Evolutionary conservation across 1,284 basidiomycete genomes (phyloP), one percentile per base, ranked within the genome.

Genomic region (Rhodotorula sp.): DNA sequence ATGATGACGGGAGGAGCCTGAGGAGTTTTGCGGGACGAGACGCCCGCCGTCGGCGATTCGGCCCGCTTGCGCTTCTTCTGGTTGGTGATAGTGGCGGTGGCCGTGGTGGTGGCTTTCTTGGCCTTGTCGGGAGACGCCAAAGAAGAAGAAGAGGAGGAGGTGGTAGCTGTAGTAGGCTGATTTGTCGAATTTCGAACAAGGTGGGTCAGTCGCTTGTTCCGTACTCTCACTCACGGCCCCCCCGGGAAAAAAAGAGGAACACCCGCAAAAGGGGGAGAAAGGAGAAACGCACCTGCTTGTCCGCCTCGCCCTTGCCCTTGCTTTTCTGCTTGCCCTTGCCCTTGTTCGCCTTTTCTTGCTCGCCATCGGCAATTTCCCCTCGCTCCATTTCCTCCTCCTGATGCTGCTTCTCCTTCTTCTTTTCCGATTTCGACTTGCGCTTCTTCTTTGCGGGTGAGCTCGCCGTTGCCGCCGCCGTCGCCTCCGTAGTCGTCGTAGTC

Each of bases 11-110:
- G n/a, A n/a, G n/a, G n/a, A n/a, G 51, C 24, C 51, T 46, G 10
- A 10, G 45, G 45, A 18, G 45, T 46, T 46, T 18, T 18, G 45
- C 12, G 12, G 45, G 45, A 17, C 42, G 56, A 7, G 18, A n/a
- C n/a, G n/a, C n/a, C 46, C 17, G 68, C 57, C 4, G 18, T 48
- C 22, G 64, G 55, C n/a, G 66, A 68, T 0, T 62, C 66, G 42
- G 66, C 49, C 22, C 66, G 68, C 48, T 70, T 65, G 57, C 66
- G 68, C 62, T 70, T 67, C 49, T 70, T 67, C 22, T 33, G 30
- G 2, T 56, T 18, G 2, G 33, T 30, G 22, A 30, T 44, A 22
- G 5, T 24, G 0, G 33, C 44, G 33, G 49, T n/a, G 44, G 60
- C 15, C n/a, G n/a, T n/a, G 30, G 54, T 30, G 54, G 29, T 30